Evolutionary conservation across 106 monocot species (phyloP).

Genomic region (Dioscorea dumetorum): DNA sequence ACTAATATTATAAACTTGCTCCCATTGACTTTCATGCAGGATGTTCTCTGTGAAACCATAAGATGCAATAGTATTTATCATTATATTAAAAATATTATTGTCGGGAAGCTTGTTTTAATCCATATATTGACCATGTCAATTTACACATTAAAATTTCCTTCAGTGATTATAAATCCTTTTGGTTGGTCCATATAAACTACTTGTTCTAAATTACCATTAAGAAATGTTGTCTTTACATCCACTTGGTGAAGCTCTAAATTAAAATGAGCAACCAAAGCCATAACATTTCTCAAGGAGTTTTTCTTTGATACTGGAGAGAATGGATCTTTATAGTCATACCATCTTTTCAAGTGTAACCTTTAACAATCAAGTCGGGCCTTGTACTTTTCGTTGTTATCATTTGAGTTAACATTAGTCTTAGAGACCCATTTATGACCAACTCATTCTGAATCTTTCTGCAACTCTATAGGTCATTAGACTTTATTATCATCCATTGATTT

Average conservation of each 20-base stretch:
- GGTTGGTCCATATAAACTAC: constrained; percentile 8
- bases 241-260: constrained; percentile 3
- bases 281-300: neutral
- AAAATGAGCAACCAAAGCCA: constrained; percentile 10
- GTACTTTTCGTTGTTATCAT: neutral
- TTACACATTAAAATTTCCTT: neutral
- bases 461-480: neutral
- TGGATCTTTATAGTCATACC: neutral
- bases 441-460: neutral
- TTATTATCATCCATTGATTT: neutral
- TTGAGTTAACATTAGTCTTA: neutral
- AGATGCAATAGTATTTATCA: neutral
- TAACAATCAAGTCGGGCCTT: constrained; percentile 3
- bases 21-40: neutral
- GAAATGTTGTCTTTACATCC: constrained; percentile 4
- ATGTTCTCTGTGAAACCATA: constrained; percentile 7
- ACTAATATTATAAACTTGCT: constrained; percentile 3
- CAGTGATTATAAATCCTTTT: neutral
- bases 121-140: neutral
- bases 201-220: constrained; percentile 4
- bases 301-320: constrained; percentile 5
- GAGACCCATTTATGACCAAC: constrained; percentile 2
- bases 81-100: neutral
- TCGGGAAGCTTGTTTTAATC: constrained; percentile 1
- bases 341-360: neutral